Base-by-base conservation (phyloP, 2,329 filamentous ascomycete genomes). In the Aspergillus unguis region DNA sequence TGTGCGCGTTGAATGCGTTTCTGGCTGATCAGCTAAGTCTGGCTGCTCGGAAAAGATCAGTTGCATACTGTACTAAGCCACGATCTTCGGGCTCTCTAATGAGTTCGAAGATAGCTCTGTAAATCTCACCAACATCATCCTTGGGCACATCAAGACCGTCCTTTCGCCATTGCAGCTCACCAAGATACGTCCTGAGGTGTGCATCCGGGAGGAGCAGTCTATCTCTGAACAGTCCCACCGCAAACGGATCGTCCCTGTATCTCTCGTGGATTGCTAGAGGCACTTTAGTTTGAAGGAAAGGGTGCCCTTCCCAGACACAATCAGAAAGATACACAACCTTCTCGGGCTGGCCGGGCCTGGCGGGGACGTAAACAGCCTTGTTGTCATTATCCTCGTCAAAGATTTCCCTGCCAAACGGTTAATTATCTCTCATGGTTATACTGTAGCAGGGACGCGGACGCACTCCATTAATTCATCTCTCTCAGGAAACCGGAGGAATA, bases 301-400 rank as follows among this genome's bases (percentile, higher is more conserved):
- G 28, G 31, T 43, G 37, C 27, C 50, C 50, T 6, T 48, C 40
- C 50, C 50, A 52, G 50, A 36, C 10, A 37, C 50, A 52, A 6
- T 45, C n/a, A 10, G n/a, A 10, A n/a, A 36, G 23, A 10, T 3
- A 5, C 11, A 11, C 8, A n/a, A 36, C n/a, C 11, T 17, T 36
- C 2, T 10, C 35, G 6, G 35, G 6, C 11, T 17, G 11, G 11
- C 8, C 11, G 6, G 10, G 23, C 5, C 10, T n/a, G 6, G 9
- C 17, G 9, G 35, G 35, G 5, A 37, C 6, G 17, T n/a, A 6
- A 17, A 37, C 35, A 37, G 35, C 35, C 35, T 3, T 7, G 11
- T 6, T 17, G 17, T 17, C 17, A 17, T 17, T 17, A 17, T 17
- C 1, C 4, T 29, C 25, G 27, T 28, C 27, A 11, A 29, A 42